Evolutionary conservation across 768 basidiomycete species (phyloP).

Genomic region (Kwoniella shandongensis): DNA sequence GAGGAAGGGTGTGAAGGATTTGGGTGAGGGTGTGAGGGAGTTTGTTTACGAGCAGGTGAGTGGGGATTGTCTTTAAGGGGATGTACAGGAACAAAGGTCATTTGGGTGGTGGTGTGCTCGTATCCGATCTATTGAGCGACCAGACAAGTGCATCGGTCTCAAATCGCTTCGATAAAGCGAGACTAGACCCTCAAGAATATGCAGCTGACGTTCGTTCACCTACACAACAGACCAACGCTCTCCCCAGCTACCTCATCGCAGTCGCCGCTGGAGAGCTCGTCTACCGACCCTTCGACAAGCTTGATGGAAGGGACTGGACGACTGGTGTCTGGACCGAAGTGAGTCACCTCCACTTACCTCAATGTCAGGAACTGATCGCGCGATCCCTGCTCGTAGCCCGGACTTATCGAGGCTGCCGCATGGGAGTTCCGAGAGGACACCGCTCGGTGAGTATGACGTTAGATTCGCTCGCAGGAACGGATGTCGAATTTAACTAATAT

Average conservation of each 20-base stretch:
- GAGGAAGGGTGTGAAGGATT: conserved; percentile 68
- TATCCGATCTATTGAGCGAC: too few species aligned
- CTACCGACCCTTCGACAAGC: conserved; percentile 64
- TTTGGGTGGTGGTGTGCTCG: too few species aligned
- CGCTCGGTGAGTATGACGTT: conserved; percentile 61
- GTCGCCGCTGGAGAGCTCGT: conserved; percentile 80
- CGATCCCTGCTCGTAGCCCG: conserved; percentile 56
- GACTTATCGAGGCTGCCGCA: conserved; percentile 69
- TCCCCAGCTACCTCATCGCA: conserved; percentile 89
- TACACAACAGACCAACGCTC: conserved; percentile 70
- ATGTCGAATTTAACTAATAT: too few species aligned
- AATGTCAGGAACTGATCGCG: neutral
- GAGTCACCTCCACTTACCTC: neutral
- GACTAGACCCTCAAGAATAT: too few species aligned
- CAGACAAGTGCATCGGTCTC: too few species aligned
- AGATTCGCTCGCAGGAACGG: too few species aligned
- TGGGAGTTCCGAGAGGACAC: conserved; percentile 91
- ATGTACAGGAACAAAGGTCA: too few species aligned
- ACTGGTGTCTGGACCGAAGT: conserved; percentile 85
- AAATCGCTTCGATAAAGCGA: too few species aligned
- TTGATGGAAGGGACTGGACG: conserved; percentile 70
- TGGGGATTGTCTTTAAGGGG: neutral
- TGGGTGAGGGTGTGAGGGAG: conserved; percentile 70
- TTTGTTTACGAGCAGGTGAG: conserved; percentile 77
- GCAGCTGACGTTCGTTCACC: conserved; percentile 9